Evolutionary conservation across 257 asterid genomes (phyloP).

Genomic region (Sherardia arvensis): DNA sequence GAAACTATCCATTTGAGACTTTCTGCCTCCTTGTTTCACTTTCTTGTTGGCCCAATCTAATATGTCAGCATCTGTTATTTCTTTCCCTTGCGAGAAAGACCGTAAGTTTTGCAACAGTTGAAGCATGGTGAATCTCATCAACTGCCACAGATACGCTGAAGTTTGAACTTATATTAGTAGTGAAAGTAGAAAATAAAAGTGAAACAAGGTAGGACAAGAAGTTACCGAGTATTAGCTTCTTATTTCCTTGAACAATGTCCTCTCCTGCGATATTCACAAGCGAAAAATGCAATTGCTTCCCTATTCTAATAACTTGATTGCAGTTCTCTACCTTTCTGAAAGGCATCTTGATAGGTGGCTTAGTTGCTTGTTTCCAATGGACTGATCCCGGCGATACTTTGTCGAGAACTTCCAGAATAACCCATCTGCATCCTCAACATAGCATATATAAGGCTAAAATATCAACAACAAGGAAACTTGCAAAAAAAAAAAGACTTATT

Average conservation of each 20-base stretch:
- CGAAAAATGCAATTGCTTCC: constrained; percentile 70
- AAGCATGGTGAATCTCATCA: constrained; percentile 93
- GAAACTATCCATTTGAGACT: constrained; percentile 71
- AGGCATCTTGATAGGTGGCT: constrained; percentile 86
- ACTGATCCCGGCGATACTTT: constrained; percentile 62
- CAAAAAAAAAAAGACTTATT: constrained; percentile 15
- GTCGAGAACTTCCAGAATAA: constrained; percentile 68
- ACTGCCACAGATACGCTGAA: constrained; percentile 83
- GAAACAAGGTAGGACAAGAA: constrained; percentile 1
- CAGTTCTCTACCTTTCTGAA: constrained; percentile 82
- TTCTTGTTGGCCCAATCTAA: constrained; percentile 61
- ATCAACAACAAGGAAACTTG: constrained; percentile 1
- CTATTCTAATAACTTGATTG: constrained; percentile 79
- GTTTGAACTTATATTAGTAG: neutral
- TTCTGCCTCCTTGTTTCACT: constrained; percentile 56
- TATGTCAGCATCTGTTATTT: constrained; percentile 62
- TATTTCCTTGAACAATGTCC: constrained; percentile 89
- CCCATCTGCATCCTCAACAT: constrained; percentile 49
- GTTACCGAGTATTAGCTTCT: constrained; percentile 78
- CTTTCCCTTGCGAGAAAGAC: constrained; percentile 65
- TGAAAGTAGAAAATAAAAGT: neutral
- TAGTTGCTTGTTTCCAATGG: constrained; percentile 75
- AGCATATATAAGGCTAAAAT: constrained; percentile 10
- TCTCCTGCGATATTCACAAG: constrained; percentile 92
- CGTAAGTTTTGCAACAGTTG: constrained; percentile 66